phyloP scores from a whole-genome alignment of 495 filamentous ascomycete species.

The Monascus purpureus region DNA sequence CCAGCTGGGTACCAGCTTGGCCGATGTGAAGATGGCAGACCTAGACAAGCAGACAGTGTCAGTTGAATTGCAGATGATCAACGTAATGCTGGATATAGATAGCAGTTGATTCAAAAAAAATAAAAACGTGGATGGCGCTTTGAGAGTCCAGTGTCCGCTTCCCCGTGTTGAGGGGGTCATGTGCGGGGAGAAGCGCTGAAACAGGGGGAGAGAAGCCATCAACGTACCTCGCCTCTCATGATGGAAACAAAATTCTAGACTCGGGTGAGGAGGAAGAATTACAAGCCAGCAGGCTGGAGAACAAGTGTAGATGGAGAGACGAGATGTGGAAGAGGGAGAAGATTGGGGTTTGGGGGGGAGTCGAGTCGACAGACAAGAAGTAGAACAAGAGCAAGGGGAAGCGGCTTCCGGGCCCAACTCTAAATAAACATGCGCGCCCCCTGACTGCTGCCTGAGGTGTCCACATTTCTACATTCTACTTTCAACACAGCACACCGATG shows the following conservation, averaged over 20 bases:
- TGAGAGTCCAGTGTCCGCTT: not conserved
- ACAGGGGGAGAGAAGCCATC: slow-evolving; percentile 1
- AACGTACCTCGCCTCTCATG: slow-evolving; percentile 25
- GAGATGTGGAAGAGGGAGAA: not conserved
- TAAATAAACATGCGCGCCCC: no score
- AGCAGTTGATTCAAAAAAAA: not conserved
- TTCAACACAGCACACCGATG: no score
- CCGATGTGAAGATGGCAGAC: slow-evolving; percentile 84
- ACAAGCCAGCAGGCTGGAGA: not conserved
- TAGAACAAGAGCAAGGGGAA: no score
- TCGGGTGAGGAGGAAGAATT: not conserved
- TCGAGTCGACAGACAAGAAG: no score
- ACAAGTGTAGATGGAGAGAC: not conserved
- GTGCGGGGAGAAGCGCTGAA: slow-evolving; percentile 7
- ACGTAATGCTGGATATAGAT: no score
- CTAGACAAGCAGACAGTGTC: slow-evolving; percentile 23
- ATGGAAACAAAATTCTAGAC: slow-evolving; percentile 1
- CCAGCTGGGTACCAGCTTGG: slow-evolving; percentile 87
- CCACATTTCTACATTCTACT: no score
- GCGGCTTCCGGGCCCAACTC: no score
- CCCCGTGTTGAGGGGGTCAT: slow-evolving; percentile 7
- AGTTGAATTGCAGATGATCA: slow-evolving; percentile 2
- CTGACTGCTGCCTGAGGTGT: no score
- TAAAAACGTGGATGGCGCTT: not conserved
- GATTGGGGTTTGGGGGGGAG: no score